Conservation (phyloP, 208 protist genomes). For the Wallacemonas sp. region DNA sequence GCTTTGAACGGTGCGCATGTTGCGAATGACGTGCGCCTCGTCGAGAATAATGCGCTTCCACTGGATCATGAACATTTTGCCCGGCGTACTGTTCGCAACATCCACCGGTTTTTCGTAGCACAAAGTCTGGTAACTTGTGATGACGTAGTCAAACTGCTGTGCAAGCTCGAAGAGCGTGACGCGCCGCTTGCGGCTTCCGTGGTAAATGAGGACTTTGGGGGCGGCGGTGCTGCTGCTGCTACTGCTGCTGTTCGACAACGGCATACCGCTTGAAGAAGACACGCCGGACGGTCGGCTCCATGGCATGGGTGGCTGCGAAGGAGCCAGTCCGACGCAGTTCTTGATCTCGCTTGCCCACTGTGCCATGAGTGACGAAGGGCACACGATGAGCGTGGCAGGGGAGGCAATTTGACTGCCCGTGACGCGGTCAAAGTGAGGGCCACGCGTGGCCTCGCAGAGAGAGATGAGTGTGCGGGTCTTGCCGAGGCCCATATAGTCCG, state of each 20-base stretch:
- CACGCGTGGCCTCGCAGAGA: constrained; percentile 61
- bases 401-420: constrained; percentile 62
- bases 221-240: neutral
- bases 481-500: constrained; percentile 79
- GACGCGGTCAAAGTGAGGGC: constrained; percentile 35
- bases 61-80: constrained; percentile 67
- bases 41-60: constrained; percentile 92
- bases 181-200: constrained; percentile 49
- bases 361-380: constrained; percentile 57
- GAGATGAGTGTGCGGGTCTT: constrained; percentile 75
- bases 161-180: constrained; percentile 49
- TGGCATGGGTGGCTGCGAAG: too few relatives aligned
- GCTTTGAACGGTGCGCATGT: constrained; percentile 49
- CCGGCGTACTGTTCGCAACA: constrained; percentile 22
- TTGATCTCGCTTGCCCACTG: constrained; percentile 77
- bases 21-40: constrained; percentile 89
- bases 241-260: too few relatives aligned
- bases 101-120: constrained; percentile 29
- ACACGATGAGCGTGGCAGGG: constrained; percentile 75
- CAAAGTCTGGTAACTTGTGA: constrained; percentile 72
- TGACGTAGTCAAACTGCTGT: constrained; percentile 83
- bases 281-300: neutral
- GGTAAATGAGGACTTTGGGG: constrained; percentile 73
- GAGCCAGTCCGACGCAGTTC: constrained; percentile 25
- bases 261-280: neutral